A percentile compares a stretch with the other conserved stretches of the same genome.
Evolutionary conservation across 352 stramenopile species (phyloP).

Genomic region (Globisporangium splendens): DNA sequence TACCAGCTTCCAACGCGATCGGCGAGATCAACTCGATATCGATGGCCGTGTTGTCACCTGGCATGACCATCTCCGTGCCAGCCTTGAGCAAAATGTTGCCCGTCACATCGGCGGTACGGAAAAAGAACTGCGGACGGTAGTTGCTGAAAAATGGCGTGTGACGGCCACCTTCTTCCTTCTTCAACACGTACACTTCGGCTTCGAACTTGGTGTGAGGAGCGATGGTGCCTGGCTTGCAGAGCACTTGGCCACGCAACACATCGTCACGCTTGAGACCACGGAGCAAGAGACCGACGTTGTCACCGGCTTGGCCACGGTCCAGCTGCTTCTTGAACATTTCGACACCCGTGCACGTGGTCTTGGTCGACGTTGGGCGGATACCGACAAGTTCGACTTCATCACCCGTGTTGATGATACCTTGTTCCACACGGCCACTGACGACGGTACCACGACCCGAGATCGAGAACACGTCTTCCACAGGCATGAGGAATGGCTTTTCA

Average conservation of each 20-base stretch:
- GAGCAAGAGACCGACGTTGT: too few relatives aligned
- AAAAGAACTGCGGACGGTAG: constrained; percentile 97
- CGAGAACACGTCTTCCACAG: constrained; percentile 96
- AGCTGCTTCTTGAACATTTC: too few relatives aligned
- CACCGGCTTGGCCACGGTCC: too few relatives aligned
- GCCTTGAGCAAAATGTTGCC: too few relatives aligned
- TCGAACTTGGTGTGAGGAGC: constrained; percentile 92
- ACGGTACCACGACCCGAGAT: constrained; percentile 97
- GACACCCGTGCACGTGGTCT: too few relatives aligned
- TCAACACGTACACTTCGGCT: constrained; percentile 95
- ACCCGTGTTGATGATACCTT: constrained; percentile 73
- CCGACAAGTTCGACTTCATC: constrained; percentile 39
- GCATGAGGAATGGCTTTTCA: constrained; percentile 97
- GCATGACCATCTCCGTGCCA: too few relatives aligned
- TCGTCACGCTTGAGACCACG: constrained; percentile 90
- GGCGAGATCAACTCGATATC: too few relatives aligned
- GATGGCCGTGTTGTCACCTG: too few relatives aligned
- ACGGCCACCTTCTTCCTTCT: constrained; percentile 94
- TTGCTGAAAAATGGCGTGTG: constrained; percentile 97
- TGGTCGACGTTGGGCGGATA: too few relatives aligned
- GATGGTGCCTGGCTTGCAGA: constrained; percentile 88
- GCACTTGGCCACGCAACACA: constrained; percentile 86
- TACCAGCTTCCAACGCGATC: too few relatives aligned
- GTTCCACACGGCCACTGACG: constrained; percentile 93
- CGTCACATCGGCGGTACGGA: constrained; percentile 58